Evolutionary conservation across 1,284 basidiomycete genomes (phyloP).

Genomic region (Pseudozyma sp.): DNA sequence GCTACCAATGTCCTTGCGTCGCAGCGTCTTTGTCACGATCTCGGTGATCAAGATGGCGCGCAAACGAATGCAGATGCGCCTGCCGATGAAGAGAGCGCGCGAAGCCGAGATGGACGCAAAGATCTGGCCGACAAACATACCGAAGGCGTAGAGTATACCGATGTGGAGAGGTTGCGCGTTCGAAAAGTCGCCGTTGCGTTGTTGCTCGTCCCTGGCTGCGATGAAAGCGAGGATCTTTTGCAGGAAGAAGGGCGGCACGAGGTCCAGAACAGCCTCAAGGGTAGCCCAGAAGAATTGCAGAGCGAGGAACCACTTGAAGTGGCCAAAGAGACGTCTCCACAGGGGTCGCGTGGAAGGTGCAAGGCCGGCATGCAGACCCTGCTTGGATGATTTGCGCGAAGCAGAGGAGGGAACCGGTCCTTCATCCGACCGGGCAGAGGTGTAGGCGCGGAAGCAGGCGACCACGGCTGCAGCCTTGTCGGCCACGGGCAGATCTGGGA

Average conservation of each 20-base stretch:
- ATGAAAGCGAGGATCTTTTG: slow-evolving; percentile 72
- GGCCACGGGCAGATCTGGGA: slow-evolving; percentile 72
- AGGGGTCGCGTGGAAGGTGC: slow-evolving; percentile 64
- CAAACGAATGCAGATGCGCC: slow-evolving; percentile 70
- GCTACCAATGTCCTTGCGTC: slow-evolving; percentile 70
- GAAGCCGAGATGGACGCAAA: slow-evolving; percentile 69
- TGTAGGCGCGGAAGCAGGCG: slow-evolving; percentile 60
- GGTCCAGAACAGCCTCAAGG: slow-evolving; percentile 70
- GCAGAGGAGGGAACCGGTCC: neutral
- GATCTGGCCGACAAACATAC: slow-evolving; percentile 71
- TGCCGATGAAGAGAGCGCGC: slow-evolving; percentile 72
- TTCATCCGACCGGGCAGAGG: slow-evolving; percentile 29
- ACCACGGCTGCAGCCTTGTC: slow-evolving; percentile 71
- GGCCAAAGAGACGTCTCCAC: slow-evolving; percentile 67
- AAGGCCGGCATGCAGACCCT: slow-evolving; percentile 52
- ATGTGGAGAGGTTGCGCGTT: slow-evolving; percentile 70
- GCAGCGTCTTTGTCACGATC: slow-evolving; percentile 73
- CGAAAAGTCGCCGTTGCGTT: slow-evolving; percentile 23
- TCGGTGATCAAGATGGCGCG: slow-evolving; percentile 72
- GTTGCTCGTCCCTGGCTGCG: slow-evolving; percentile 36
- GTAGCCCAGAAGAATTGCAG: slow-evolving; percentile 70
- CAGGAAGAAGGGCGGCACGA: slow-evolving; percentile 72
- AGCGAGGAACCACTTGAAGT: slow-evolving; percentile 66
- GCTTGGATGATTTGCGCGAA: slow-evolving; percentile 8
- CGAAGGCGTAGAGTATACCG: slow-evolving; percentile 71